These are phyloP conservation scores for Schizosaccharomyces octosporus DNA, from an alignment of 805 yeast genomes.

Conservation along the genomic window DNA sequence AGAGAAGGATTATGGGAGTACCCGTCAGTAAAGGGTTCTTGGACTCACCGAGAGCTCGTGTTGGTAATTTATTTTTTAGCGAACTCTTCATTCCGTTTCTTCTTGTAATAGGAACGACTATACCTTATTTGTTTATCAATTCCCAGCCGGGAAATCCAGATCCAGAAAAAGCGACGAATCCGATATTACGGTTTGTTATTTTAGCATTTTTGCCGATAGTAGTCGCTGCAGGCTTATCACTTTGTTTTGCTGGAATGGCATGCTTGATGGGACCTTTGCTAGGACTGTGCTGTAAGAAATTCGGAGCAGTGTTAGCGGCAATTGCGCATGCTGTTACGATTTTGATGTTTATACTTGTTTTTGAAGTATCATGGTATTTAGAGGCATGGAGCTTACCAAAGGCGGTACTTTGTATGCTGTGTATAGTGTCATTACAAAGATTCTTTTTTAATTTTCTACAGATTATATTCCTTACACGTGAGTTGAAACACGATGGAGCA, in stretches of 20 bases:
- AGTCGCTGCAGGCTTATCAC: conserved; percentile 64
- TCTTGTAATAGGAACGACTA: conserved; percentile 39
- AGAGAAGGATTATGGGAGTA: conserved; percentile 43
- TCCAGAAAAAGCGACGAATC: conserved; percentile 22
- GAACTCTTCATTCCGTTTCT: conserved; percentile 55
- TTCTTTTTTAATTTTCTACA: conserved; percentile 66
- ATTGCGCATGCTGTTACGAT: conserved; percentile 91
- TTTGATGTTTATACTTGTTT: conserved; percentile 60
- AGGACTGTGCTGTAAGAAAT: conserved; percentile 86
- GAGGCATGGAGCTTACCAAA: conserved; percentile 78
- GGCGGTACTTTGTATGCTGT: conserved; percentile 63
- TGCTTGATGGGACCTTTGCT: conserved; percentile 95
- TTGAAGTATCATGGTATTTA: conserved; percentile 88
- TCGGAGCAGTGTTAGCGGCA: conserved; percentile 88
- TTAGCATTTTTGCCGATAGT: conserved; percentile 67
- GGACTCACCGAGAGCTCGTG: conserved; percentile 50
- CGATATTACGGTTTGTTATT: conserved; percentile 36
- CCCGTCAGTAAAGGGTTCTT: conserved; percentile 39
- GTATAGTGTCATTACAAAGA: conserved; percentile 73
- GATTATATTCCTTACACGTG: conserved; percentile 61
- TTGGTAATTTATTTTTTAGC: conserved; percentile 52
- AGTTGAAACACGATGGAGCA: conserved; percentile 82
- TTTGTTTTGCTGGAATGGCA: conserved; percentile 52
- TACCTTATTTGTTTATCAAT: conserved; percentile 60
- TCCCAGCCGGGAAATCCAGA: conserved; percentile 56